Evolutionary conservation across 768 basidiomycete species (phyloP).

Genomic region (Pleurotus pulmonarius): DNA sequence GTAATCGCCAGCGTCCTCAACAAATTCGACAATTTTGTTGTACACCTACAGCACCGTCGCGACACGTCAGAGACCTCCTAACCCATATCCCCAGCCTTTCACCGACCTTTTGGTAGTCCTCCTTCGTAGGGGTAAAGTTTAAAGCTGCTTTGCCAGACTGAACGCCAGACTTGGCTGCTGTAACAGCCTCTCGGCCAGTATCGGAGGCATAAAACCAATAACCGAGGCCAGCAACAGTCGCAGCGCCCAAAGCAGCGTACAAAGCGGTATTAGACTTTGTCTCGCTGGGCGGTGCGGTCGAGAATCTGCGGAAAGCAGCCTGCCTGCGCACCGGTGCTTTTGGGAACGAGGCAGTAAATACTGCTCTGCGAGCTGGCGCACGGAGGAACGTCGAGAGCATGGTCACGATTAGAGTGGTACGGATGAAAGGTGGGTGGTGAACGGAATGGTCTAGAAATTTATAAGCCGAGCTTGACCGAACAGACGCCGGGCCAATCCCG

Average conservation of each 20-base stretch:
- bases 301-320: constrained; percentile 52
- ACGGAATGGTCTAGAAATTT: constrained; percentile 8
- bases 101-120: constrained; percentile 85
- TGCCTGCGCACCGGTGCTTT: constrained; percentile 27
- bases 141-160: constrained; percentile 61
- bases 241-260: constrained; percentile 59
- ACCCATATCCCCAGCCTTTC: neutral
- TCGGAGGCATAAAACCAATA: constrained; percentile 55
- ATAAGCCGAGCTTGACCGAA: constrained; percentile 8
- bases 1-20: constrained; percentile 79
- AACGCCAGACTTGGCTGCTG: constrained; percentile 56
- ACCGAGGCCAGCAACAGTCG: constrained; percentile 55
- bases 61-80: neutral
- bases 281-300: constrained; percentile 45
- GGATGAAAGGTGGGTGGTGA: neutral
- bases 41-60: constrained; percentile 59
- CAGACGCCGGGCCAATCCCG: constrained; percentile 7
- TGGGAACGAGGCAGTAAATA: constrained; percentile 26
- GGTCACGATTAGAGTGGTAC: constrained; percentile 44
- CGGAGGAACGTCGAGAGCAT: constrained; percentile 42
- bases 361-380: constrained; percentile 43
- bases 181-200: constrained; percentile 44
- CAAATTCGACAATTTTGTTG: constrained; percentile 74
- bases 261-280: constrained; percentile 58
- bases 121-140: constrained; percentile 72